Base-by-base conservation (phyloP, 2,329 filamentous ascomycete species). In the Chrysosporium keratinophilum region DNA sequence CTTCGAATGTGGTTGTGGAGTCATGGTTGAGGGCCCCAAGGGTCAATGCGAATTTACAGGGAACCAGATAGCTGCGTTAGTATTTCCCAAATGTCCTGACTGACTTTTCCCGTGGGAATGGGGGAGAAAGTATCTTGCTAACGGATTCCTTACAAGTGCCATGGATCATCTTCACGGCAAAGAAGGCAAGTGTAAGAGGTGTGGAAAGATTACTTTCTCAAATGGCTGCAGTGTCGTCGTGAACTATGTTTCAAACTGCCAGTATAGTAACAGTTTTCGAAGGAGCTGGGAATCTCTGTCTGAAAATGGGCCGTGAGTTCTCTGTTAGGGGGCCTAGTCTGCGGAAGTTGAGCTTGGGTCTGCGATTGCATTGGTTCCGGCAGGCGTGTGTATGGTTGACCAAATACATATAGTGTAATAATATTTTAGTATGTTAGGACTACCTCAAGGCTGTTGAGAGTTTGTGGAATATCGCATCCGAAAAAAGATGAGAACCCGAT, bases 11-110 rank as follows among this genome's bases (percentile, higher is more conserved):
- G 41, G 41, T 28, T 44, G 41, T 28, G 41, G 17, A 44, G 19
- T 44, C 20, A 44, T 44, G 41, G 41, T 44, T 19, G 7, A 44
- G 17, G 41, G 41, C 6, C 41, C 41, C 41, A 10, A 14, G 6
- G 41, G 41, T 6, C 6, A 44, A 28, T 44, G 41, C 19, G 41
- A 44, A 3, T 28, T 44, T 10, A 44, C 41, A n/a, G 41, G 41
- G 17, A 44, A 44, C 41, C 41, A 44, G 23, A 44, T 44, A 44
- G 41, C 41, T 44, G 41, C 41, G 41, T 44, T 10, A 44, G 41
- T 44, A 20, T 7, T n/a, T 3, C 35, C 35, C 11, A 14, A 35
- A 3, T 39, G 35, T 39, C 35, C 35, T 4, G 35, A 15, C n/a
- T 39, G 11, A 4, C 11, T 4, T 5, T 12, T 39, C 23, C 23